A percentile compares a stretch with the other conserved stretches of the same genome.
Conservation (phyloP, 192 early-diverging fungal species). For the Rhizophagus clarus region DNA sequence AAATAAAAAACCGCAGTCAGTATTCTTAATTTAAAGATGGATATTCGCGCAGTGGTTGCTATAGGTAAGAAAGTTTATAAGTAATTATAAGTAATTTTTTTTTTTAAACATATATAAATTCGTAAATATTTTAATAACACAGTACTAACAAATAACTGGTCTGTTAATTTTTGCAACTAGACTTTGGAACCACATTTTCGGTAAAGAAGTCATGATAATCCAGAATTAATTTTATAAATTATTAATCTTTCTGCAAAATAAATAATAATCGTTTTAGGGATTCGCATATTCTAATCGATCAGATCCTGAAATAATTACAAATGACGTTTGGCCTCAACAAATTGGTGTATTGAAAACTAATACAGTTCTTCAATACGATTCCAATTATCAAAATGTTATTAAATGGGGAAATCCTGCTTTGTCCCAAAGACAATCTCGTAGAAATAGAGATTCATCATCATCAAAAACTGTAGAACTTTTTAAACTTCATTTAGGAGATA, state of each 20-base stretch:
- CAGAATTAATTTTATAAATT: neutral
- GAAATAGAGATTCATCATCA: neutral
- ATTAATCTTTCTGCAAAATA: too few species aligned
- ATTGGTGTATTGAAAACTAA: slow-evolving; percentile 1
- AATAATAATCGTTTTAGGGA: too few species aligned
- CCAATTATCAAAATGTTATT: neutral
- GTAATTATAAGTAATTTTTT: neutral
- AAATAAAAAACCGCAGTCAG: too few species aligned
- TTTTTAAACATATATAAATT: too few species aligned
- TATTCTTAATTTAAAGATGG: too few species aligned
- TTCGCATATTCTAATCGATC: neutral
- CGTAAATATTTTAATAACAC: too few species aligned
- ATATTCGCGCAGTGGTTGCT: too few species aligned
- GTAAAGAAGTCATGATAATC: too few species aligned
- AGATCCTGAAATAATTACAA: neutral
- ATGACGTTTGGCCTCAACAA: neutral
- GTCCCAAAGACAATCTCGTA: neutral
- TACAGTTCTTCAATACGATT: slow-evolving; percentile 14
- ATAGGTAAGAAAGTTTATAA: neutral
- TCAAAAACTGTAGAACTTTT: slow-evolving; percentile 10
- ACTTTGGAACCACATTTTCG: too few species aligned
- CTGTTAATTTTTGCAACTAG: too few species aligned
- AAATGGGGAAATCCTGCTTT: neutral
- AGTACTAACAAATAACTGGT: too few species aligned
- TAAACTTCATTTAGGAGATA: slow-evolving; percentile 42